phyloP scores from a whole-genome alignment of 2,329 filamentous ascomycete species.

The Aureobasidium leucospermi region DNA sequence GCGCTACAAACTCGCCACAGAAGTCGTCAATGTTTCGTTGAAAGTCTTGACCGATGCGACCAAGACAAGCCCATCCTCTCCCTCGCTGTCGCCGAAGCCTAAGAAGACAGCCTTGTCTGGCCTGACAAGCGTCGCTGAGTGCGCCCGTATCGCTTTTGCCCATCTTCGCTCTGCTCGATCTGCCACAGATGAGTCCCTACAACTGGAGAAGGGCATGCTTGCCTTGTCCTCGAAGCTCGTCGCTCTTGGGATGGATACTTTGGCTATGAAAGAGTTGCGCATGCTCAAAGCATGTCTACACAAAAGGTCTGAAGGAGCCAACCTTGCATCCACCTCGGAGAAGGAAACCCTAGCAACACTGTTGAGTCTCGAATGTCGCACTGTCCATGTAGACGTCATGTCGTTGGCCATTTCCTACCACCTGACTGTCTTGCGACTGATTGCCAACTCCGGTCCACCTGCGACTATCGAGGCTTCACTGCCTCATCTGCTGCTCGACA shows the following conservation, averaged over 20 bases:
- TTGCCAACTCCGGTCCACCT: conserved; percentile 54
- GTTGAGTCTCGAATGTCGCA: conserved; percentile 49
- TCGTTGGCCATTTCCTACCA: conserved; percentile 59
- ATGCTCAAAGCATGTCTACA: conserved; percentile 42
- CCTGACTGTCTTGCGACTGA: conserved; percentile 55
- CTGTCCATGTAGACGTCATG: conserved; percentile 28
- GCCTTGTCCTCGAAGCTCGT: conserved; percentile 61
- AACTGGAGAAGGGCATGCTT: conserved; percentile 67
- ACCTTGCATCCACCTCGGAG: conserved; percentile 17
- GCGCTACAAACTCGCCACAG: conserved; percentile 60
- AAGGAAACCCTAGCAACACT: conserved; percentile 51
- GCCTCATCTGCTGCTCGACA: conserved; percentile 47
- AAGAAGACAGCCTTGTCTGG: not conserved
- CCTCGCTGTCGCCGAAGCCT: not conserved
- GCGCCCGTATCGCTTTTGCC: conserved; percentile 59
- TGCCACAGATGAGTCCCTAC: conserved; percentile 39
- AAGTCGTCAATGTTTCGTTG: conserved; percentile 63
- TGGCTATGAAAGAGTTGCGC: conserved; percentile 61
- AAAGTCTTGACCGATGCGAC: conserved; percentile 62
- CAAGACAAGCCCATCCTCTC: conserved; percentile 33
- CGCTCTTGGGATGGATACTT: conserved; percentile 55
- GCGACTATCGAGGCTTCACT: conserved; percentile 51
- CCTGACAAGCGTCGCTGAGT: conserved; percentile 47
- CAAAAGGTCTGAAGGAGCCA: not conserved
- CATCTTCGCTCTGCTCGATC: conserved; percentile 55